Evolutionary conservation across 345 rosid species (phyloP), one percentile per base, ranked within the genome.

Genomic region (Ailanthus altissimus): DNA sequence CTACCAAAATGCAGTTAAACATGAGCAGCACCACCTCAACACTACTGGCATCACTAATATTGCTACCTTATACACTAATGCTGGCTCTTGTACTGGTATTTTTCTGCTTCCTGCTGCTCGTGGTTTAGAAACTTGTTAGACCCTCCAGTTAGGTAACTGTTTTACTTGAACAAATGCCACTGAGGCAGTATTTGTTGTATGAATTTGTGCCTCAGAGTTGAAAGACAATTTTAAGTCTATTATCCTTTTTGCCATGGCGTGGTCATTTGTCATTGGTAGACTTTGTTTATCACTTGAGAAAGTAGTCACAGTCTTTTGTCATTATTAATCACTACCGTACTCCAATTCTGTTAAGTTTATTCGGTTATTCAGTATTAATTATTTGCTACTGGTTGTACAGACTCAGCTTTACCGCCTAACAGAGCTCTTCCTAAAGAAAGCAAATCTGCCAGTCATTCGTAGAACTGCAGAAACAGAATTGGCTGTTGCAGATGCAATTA

Each of bases 401-500:
- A 81, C 83, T 61, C 99, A 96, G 83, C 89, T 93, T 78, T 86
- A 90, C 84, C 97, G 94, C 74, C 75, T 96, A 85, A 77, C 99
- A 20, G 99, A 96, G 81, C 88, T 83, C 82, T 84, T 93, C 79
- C 78, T 96, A 86, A 93, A 83, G 89, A 91, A 85, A 83, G 87
- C 87, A 88, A 87, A 93, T 83, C 80, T 89, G 69, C 87, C 85
- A 25, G 84, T 88, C 74, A 79, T 91, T 73, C 75, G 89, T 82
- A 89, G 95, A 83, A 89, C 88, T 73, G 99, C 98, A 79, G 97
- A 84, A 46, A 91, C 97, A 42, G 99, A 96, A 85, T 86, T 96
- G 85, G 98, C 98, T 61, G 93, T 96, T 81, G 99, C 99, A 72
- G 99, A 96, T 89, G 99, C 98, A 42, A 78, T 89, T 77, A 96